Conservation (phyloP, 73 alveolate genomes). For the Paramecium tetraurelia region DNA sequence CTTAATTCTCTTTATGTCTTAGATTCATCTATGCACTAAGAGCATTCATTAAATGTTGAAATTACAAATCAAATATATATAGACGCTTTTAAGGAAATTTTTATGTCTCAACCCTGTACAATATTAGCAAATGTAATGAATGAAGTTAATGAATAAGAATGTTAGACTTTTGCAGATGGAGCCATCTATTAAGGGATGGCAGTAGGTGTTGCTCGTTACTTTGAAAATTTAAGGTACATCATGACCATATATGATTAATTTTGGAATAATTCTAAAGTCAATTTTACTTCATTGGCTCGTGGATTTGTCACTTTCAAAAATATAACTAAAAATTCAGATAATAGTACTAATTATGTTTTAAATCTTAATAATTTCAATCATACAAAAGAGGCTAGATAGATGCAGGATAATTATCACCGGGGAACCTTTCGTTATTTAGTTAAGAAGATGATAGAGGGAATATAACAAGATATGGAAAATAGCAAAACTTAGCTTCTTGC, state of each 20-base stretch:
- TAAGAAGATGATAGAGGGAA: neutral
- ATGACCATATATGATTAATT: constrained; percentile 20
- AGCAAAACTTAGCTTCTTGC: constrained; percentile 34
- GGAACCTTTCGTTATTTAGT: neutral
- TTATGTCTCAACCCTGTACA: constrained; percentile 54
- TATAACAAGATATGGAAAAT: neutral
- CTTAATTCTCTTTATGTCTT: neutral
- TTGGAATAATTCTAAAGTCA: neutral
- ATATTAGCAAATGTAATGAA: neutral
- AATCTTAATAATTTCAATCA: constrained; percentile 27
- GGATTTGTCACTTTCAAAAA: constrained; percentile 39
- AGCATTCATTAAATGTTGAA: constrained; percentile 52
- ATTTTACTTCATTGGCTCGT: constrained; percentile 22
- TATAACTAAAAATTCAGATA: neutral
- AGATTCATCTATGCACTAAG: constrained; percentile 53
- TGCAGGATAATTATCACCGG: constrained; percentile 11
- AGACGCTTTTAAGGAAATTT: constrained; percentile 11
- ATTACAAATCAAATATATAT: constrained; percentile 3
- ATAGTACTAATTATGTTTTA: neutral
- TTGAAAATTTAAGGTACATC: constrained; percentile 49
- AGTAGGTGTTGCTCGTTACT: constrained; percentile 53
- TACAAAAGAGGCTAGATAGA: neutral
- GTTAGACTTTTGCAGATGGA: constrained; percentile 54
- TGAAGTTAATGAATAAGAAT: constrained; percentile 23
- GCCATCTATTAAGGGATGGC: constrained; percentile 62